Base-by-base conservation (phyloP, 2,329 filamentous ascomycete genomes). In the Emmonsiellopsis sp. region DNA sequence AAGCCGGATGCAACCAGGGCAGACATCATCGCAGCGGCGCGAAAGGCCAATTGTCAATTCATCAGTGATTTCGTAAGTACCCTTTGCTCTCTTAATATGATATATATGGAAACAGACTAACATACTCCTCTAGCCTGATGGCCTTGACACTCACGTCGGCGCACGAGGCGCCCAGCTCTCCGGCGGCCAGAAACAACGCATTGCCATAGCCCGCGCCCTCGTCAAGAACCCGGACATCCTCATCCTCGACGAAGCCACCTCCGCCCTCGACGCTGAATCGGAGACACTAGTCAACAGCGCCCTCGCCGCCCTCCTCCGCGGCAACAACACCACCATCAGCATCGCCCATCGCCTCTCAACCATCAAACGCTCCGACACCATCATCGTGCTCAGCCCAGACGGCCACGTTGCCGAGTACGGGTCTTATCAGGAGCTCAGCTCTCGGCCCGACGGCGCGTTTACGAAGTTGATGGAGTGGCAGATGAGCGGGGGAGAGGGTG, bases 381-480 rank as follows among this genome's bases (percentile, higher is more conserved):
- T 98, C 66, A 93, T 98, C 61, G 92, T 95, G 33, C 84, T 98
- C 40, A 86, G 86, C 56, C 83, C 79, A 53, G 86, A 96, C 63
- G 94, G 93, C 57, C 85, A 81, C 55, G 92, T 98, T 3, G 93
- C 92, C 2, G 92, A 98, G 69, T 87, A 87, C 58, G 93, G 93
- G 53, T 86, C 85, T 54, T 98, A 95, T 68, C 73, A 78, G 27
- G 81, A 89, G 58, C 79, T 98, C 21, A 87, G 85, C 51, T 76
- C 80, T 5, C 82, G 88, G 55, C 79, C 81, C 13, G 75, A 86
- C 8, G 94, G 92, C 51, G 89, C 91, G 2, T 98, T 98, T 66
- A 92, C 85, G 62, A 93, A 87, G 72, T 77, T 98, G 51, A 98
- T 98, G 93, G 92, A 97, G 71, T 97, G 91, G 91, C 93, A 98